Evolutionary conservation across 1,139 yeast genomes (phyloP), one percentile per base, ranked within the genome.

Genomic region (Kodamaea ohmeri): DNA sequence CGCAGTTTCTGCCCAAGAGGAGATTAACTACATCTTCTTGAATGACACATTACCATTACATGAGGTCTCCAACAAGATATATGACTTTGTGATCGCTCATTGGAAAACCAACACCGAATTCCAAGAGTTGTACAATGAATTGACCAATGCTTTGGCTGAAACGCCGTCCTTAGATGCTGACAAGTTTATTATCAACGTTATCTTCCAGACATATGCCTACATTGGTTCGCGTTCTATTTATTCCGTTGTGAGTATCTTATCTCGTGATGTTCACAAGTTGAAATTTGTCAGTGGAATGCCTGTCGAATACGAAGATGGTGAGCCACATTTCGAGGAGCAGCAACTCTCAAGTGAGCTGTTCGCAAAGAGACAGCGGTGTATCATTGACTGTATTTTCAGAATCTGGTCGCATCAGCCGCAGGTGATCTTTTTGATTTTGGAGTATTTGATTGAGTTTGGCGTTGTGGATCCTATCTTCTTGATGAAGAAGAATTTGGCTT

Each of bases 141-240:
- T 65, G 2, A 44, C 58, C 19, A 50, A 45, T 12, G 60, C 59
- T 4, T 44, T 51, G 31, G 51, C 52, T 2, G 47, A 45, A 32
- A 15, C 44, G 40, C 35, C 51, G 34, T 34, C 47, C 61, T 75
- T 66, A 16, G 53, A 65, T 40, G 53, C 55, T 45, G 76, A 48
- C 65, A 73, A 48, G 60, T 73, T 81, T 43, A 57, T 79, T 29
- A 67, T 83, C 30, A 77, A 83, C 25, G 63, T 86, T 19, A 61
- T 89, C 17, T 71, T 83, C 48, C 90, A 87, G 53, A 72, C 85
- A 0, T 72, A 88, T 40, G 85, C 94, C 34, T 83, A 80, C 52
- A 80, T 89, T 44, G 97, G 97, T 18, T 83, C 88, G 34, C 76
- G 97, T 55, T 89, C 97, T 0, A 74, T 90, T 34, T 86, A 95